Conservation (phyloP, 2,329 filamentous ascomycete genomes). For the Aspergillus sp. region DNA sequence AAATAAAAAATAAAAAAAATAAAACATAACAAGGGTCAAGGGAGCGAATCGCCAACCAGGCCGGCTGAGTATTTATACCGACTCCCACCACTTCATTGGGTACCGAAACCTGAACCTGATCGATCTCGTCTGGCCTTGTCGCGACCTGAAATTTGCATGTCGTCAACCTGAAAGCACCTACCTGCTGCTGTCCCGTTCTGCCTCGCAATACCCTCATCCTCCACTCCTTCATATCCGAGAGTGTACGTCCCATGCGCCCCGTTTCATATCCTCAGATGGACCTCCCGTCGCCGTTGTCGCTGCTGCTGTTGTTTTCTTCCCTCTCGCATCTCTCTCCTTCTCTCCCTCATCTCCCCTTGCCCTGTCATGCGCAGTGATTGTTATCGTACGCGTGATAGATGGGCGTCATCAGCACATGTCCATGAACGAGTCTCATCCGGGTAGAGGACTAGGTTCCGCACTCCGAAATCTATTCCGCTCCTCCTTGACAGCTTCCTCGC, state of each 20-base stretch:
- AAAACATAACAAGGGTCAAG: constrained; percentile 2
- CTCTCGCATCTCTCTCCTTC: constrained; percentile 8
- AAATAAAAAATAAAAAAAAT: background rate
- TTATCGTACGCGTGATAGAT: constrained; percentile 23
- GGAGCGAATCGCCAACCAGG: background rate
- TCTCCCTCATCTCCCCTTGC: constrained; percentile 7
- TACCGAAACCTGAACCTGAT: constrained; percentile 22
- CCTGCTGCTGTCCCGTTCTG: background rate
- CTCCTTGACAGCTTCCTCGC: constrained; percentile 23
- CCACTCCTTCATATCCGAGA: constrained; percentile 5
- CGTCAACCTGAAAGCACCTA: background rate
- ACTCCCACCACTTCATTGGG: constrained; percentile 14
- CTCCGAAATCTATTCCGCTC: constrained; percentile 36
- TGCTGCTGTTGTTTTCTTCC: background rate
- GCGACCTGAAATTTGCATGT: background rate
- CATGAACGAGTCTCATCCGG: constrained; percentile 33
- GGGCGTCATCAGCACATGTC: constrained; percentile 35
- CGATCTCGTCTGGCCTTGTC: constrained; percentile 8
- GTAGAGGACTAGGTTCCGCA: constrained; percentile 31
- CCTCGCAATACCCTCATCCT: background rate
- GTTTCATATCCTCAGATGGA: constrained; percentile 27
- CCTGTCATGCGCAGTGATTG: constrained; percentile 24
- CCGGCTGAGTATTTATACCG: constrained; percentile 3
- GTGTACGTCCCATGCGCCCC: constrained; percentile 20
- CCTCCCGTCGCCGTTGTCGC: constrained; percentile 5